These are phyloP conservation scores for Xerocomus minutiporus DNA, from an alignment of 1,284 basidiomycete species.

Conservation along the genomic window DNA sequence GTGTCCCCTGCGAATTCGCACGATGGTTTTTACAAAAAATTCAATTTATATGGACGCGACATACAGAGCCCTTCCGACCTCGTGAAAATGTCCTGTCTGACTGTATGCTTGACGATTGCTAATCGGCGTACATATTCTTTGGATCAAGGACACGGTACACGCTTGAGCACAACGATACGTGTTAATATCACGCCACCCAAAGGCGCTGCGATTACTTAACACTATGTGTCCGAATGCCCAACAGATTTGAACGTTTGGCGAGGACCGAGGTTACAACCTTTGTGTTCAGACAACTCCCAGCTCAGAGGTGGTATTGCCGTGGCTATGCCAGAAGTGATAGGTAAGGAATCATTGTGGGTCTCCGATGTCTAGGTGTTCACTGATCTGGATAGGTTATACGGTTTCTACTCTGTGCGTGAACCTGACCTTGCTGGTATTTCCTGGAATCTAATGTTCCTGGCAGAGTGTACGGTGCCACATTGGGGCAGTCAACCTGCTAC, in stretches of 20 bases:
- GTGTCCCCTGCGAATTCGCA: no score
- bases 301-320: neutral
- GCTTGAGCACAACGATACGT: no score
- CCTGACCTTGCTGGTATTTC: neutral
- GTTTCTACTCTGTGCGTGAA: conserved; percentile 3
- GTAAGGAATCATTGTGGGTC: neutral
- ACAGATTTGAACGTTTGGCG: no score
- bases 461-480: neutral
- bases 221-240: neutral
- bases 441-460: neutral
- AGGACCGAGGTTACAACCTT: no score
- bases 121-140: no score
- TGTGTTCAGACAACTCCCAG: neutral
- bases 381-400: neutral
- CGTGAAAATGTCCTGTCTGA: no score
- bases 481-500: neutral
- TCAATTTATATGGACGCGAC: no score
- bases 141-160: no score
- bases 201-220: neutral
- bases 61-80: no score
- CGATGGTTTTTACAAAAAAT: no score
- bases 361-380: neutral
- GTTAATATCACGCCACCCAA: no score
- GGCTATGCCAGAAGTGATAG: conserved; percentile 7
- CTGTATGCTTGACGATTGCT: no score